Percentiles rank a stretch among this genome's conserved stretches.
Evolutionary conservation across 31 red algal species (phyloP).

Genomic region (Endocladia muricata): DNA sequence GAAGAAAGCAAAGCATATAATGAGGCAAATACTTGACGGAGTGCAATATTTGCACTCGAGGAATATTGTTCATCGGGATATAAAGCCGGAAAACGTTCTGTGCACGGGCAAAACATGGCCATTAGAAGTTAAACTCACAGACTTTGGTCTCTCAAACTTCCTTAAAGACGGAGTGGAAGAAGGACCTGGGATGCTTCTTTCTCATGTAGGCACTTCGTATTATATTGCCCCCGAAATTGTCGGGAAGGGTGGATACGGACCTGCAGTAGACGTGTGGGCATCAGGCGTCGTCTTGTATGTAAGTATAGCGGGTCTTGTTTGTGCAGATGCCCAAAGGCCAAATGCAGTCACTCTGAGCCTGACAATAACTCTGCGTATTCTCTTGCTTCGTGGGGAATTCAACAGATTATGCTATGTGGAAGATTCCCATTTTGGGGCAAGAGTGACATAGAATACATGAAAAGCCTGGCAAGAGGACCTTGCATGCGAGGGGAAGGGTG

Average conservation of each 20-base stretch:
- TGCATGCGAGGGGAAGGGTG: constrained; percentile 75
- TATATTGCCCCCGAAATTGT: constrained; percentile 96
- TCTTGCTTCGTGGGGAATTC: too few species aligned
- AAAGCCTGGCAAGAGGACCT: constrained; percentile 45
- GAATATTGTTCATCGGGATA: constrained; percentile 76
- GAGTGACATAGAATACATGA: constrained; percentile 71
- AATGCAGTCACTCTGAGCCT: background rate
- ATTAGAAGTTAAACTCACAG: constrained; percentile 68
- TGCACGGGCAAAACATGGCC: constrained; percentile 66
- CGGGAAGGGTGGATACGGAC: constrained; percentile 75
- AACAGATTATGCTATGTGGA: constrained; percentile 65
- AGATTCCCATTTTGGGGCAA: constrained; percentile 77
- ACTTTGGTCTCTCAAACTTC: constrained; percentile 85
- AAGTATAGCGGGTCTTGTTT: constrained; percentile 74
- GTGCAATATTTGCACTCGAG: constrained; percentile 70
- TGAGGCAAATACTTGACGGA: constrained; percentile 75
- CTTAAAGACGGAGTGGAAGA: constrained; percentile 42
- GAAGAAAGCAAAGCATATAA: constrained; percentile 73
- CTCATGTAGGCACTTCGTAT: constrained; percentile 78
- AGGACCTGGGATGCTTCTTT: constrained; percentile 44
- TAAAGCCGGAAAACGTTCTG: constrained; percentile 77
- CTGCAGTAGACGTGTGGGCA: constrained; percentile 89
- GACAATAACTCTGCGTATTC: too few species aligned
- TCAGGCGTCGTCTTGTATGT: constrained; percentile 95
- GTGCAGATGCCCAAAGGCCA: background rate